Conservation (phyloP, 495 filamentous ascomycete species). For the Xylaria bambusicola region DNA sequence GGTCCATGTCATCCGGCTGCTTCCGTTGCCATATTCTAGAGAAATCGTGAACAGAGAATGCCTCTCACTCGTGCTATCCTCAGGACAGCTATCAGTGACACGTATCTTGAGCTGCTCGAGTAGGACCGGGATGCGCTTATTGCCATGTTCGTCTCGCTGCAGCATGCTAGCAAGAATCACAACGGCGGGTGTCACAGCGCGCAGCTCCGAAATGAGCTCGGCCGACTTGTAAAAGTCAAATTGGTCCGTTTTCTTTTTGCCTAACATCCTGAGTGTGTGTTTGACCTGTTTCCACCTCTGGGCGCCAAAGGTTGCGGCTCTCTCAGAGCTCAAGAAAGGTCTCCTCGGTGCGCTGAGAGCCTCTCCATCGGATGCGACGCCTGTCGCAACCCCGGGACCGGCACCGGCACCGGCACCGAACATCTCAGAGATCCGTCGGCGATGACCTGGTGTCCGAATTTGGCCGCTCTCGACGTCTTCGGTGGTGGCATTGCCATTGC, state of each 20-base stretch:
- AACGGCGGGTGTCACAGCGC: constrained; percentile 87
- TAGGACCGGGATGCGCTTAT: constrained; percentile 90
- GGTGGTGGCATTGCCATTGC: constrained; percentile 38
- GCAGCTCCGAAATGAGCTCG: constrained; percentile 91
- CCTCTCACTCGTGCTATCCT: constrained; percentile 65
- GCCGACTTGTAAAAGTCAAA: constrained; percentile 95
- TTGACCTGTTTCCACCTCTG: constrained; percentile 88
- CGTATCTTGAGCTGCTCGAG: constrained; percentile 92
- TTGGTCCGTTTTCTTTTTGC: constrained; percentile 78
- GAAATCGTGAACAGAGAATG: constrained; percentile 90
- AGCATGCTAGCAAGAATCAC: constrained; percentile 95
- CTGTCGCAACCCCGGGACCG: too few species aligned
- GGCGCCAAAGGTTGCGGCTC: constrained; percentile 75
- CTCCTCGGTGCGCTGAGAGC: constrained; percentile 43
- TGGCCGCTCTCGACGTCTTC: constrained; percentile 49
- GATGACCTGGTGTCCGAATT: constrained; percentile 66
- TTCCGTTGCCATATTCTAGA: constrained; percentile 92
- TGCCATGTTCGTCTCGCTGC: constrained; percentile 93
- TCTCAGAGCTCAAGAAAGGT: constrained; percentile 59
- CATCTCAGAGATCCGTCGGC: constrained; percentile 70
- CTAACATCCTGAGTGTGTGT: constrained; percentile 77
- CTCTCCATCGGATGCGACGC: constrained; percentile 55
- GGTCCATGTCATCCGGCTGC: constrained; percentile 96
- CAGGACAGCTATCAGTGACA: constrained; percentile 74
- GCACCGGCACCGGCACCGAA: constrained; percentile 53